Conservation (phyloP, 805 yeast species). For the Starmerella cellae region DNA sequence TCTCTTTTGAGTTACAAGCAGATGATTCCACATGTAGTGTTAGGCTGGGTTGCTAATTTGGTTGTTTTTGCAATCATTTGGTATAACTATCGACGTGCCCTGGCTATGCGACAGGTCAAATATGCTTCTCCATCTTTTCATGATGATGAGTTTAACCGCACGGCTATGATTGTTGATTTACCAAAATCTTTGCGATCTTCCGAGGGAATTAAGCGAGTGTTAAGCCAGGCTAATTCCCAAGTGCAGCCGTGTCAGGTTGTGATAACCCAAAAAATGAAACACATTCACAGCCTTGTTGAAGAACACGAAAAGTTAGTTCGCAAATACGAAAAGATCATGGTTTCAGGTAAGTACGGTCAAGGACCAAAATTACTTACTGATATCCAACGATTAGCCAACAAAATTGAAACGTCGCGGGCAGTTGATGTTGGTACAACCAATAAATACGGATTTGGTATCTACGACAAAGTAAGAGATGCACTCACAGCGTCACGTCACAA, state of each 20-base stretch:
- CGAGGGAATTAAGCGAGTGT: constrained; percentile 19
- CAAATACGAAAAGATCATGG: constrained; percentile 20
- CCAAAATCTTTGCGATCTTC: constrained; percentile 21
- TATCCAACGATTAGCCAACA: constrained; percentile 13
- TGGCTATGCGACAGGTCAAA: constrained; percentile 19
- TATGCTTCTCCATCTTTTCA: constrained; percentile 21
- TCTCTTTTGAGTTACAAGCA: constrained; percentile 24
- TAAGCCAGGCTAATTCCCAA: constrained; percentile 5
- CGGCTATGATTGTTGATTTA: constrained; percentile 26
- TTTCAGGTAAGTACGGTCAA: not conserved
- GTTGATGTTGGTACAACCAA: constrained; percentile 1
- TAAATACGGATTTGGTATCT: constrained; percentile 29
- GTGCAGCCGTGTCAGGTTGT: constrained; percentile 1
- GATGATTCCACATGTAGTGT: constrained; percentile 27
- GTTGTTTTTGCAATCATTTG: constrained; percentile 24
- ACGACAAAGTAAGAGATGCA: constrained; percentile 6
- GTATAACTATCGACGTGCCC: constrained; percentile 21
- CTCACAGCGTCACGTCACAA: not conserved
- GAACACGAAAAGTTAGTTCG: constrained; percentile 20
- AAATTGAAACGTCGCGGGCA: constrained; percentile 12
- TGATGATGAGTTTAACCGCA: constrained; percentile 22
- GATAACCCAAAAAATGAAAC: not conserved
- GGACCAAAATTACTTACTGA: not conserved
- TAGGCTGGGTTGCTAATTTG: constrained; percentile 25
- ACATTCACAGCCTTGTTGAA: constrained; percentile 21